Base-by-base conservation (phyloP, 768 basidiomycete genomes). In the Lentinula edodes region DNA sequence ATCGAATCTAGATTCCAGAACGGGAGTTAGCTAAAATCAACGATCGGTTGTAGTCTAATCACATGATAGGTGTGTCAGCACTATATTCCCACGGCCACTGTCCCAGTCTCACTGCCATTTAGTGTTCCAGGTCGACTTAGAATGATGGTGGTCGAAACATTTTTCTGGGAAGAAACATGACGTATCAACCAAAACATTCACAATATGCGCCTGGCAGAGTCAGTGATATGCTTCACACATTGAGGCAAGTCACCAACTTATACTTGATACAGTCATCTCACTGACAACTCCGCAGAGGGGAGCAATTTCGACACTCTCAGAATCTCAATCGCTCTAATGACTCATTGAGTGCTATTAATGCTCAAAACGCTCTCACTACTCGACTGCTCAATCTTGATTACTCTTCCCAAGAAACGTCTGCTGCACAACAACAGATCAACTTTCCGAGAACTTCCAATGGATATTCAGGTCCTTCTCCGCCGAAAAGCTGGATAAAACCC, bases 291-390 rank as follows among this genome's bases (percentile, higher is more conserved):
- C 54, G 3, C 62, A 90, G 89, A 68, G 89, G 87, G 9, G 89
- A 91, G 69, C 85, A 90, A 46, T 89, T 86, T 61, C 79, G 88
- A 58, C 89, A 82, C 63, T 66, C 74, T 39, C 86, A 83, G 61
- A 91, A 91, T 68, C 64, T 81, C 6, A 77, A 63, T 46, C 67
- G 72, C n/a, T 76, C 77, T 36, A 70, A 71, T 13, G 60, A 68
- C 6, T 74, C 77, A 50, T 56, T 76, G 20, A 75, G 36, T 81
- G 81, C 12, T 79, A 80, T 2, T 72, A 86, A 7, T 80, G 81
- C 9, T 66, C 72, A 58, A 73, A 74, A 62, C 73, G 81, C 62
- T 75, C 69, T 71, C 10, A 61, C 69, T 1, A 48, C 63, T 52
- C 39, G 60, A 34, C 48, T 62, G 32, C 61, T 43, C 34, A 68